Base-by-base conservation (phyloP, 2,329 filamentous ascomycete genomes). In the Arthrobotrys megalospora region DNA sequence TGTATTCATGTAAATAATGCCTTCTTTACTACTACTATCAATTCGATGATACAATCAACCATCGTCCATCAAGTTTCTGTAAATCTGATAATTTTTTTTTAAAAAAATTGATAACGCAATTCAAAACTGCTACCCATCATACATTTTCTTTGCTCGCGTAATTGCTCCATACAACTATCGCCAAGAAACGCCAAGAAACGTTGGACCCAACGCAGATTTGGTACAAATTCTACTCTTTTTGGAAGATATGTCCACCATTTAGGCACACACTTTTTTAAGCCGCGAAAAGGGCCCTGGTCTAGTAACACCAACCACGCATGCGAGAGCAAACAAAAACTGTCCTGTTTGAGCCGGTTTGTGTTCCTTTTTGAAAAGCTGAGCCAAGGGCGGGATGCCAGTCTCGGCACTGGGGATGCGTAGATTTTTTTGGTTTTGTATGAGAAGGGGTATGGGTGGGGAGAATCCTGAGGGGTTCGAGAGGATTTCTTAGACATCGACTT, bases 181-280 rank as follows among this genome's bases (percentile, higher is more conserved):
- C 53, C 53, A 60, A 60, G 6, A 6, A 19, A 38, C 41, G 48
- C 64, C 43, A 66, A 66, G 52, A 52, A 65, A 66, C 62, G 70
- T 75, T 75, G 70, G 38, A 66, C 52, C 50, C 70, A 75, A 75
- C 70, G 36, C 70, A 62, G 1, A 34, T 19, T 21, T n/a, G 48
- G 24, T 16, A 14, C 6, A 3, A n/a, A 60, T 16, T 28, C 4
- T 11, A 43, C 55, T 19, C 55, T 19, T 43, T 60, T 60, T 48
- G 45, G 16, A 24, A 10, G 16, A 21, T 21, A 21, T 48, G 5
- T 14, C 45, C 7, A 48, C 2, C 7, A 21, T 14, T 45, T 16
- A n/a, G n/a, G n/a, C n/a, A 12, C n/a, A 16, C 5, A 45, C 24
- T 28, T 5, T 28, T 28, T 28, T 28, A 5, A 5, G 24, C 24